phyloP scores from a whole-genome alignment of 768 basidiomycete genomes.

The Tricholoma matsutake region DNA sequence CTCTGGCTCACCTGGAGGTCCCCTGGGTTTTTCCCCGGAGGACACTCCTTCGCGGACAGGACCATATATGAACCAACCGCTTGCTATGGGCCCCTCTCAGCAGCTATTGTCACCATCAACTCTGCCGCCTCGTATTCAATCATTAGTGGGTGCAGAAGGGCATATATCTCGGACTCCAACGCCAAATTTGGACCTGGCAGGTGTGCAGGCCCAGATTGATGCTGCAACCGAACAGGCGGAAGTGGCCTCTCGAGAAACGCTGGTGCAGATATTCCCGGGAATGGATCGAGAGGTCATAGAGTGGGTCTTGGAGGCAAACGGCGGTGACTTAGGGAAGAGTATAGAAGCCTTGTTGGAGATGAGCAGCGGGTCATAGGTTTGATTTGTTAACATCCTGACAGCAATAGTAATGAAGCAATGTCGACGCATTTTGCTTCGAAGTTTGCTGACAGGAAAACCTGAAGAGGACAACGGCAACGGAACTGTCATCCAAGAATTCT shows the following conservation, averaged over 20 bases:
- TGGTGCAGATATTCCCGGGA: constrained; percentile 85
- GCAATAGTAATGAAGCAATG: background rate
- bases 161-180: constrained; percentile 69
- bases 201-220: constrained; percentile 76
- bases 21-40: constrained; percentile 34
- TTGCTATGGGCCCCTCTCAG: constrained; percentile 50
- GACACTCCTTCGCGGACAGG: constrained; percentile 51
- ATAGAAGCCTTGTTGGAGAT: constrained; percentile 86
- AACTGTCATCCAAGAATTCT: constrained; percentile 30
- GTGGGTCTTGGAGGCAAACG: constrained; percentile 86
- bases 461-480: background rate
- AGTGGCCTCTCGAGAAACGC: constrained; percentile 68
- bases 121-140: constrained; percentile 45
- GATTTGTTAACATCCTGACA: background rate
- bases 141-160: constrained; percentile 29
- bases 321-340: constrained; percentile 84
- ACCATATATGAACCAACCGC: constrained; percentile 47
- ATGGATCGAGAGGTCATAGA: constrained; percentile 83
- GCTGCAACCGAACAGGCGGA: constrained; percentile 70
- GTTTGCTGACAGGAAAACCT: background rate
- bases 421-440: background rate
- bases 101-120: constrained; percentile 28
- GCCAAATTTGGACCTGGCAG: constrained; percentile 64
- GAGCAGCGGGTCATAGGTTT: constrained; percentile 38
- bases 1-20: constrained; percentile 24